Evolutionary conservation across 768 basidiomycete species (phyloP).

Genomic region (Dioszegia crocea): DNA sequence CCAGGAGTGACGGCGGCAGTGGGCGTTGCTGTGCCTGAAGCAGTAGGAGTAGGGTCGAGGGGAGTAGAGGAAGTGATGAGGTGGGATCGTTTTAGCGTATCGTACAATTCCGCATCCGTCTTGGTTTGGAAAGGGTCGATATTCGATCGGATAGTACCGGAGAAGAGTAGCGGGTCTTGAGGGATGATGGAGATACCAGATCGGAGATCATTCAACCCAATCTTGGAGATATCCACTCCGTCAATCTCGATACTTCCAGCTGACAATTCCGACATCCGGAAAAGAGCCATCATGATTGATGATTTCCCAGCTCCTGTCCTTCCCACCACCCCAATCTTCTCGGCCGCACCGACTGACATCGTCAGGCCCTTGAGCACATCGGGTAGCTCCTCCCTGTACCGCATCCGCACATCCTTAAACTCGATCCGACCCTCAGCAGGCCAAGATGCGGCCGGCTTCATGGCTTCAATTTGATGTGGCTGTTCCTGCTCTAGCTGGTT

Average conservation of each 20-base stretch:
- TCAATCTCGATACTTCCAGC: conserved; percentile 75
- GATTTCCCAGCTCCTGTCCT: conserved; percentile 76
- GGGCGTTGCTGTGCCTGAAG: conserved; percentile 51
- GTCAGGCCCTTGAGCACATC: conserved; percentile 76
- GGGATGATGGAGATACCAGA: conserved; percentile 59
- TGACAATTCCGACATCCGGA: conserved; percentile 72
- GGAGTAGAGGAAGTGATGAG: conserved; percentile 56
- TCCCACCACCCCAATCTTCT: conserved; percentile 90
- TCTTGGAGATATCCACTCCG: conserved; percentile 72
- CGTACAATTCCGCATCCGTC: conserved; percentile 79
- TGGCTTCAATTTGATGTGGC: conserved; percentile 62
- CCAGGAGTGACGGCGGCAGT: conserved; percentile 25
- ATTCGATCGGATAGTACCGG: conserved; percentile 63
- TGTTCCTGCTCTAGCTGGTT: conserved; percentile 77
- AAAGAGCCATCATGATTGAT: conserved; percentile 82
- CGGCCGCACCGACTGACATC: conserved; percentile 66
- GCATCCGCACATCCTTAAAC: conserved; percentile 70
- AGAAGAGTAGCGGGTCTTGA: conserved; percentile 60
- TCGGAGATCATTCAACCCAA: conserved; percentile 68
- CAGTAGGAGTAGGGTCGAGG: not conserved
- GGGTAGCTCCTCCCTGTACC: conserved; percentile 83
- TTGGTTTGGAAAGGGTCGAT: conserved; percentile 81
- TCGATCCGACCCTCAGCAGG: conserved; percentile 69
- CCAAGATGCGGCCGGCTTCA: conserved; percentile 64
- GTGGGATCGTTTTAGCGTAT: conserved; percentile 78